A percentile compares a stretch with the other conserved stretches of the same genome.
These are phyloP conservation scores for Pseudogymnoascus sp. DNA, from an alignment of 2,329 filamentous ascomycete genomes.

Conservation along the genomic window DNA sequence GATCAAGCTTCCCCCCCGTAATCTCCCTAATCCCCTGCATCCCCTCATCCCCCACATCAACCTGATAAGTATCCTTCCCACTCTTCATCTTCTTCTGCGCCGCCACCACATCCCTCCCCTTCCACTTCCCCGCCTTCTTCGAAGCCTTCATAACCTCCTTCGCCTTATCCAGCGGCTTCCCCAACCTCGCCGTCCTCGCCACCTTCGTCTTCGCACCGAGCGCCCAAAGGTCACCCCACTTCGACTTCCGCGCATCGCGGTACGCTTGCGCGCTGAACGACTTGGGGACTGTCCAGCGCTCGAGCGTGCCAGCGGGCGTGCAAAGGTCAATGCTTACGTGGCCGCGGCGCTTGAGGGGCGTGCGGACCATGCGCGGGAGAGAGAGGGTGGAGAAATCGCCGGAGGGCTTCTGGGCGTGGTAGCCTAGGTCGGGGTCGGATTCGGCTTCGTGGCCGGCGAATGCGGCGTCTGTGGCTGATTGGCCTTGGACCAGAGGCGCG, in stretches of 20 bases:
- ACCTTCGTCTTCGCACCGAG: constrained; percentile 83
- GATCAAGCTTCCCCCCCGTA: constrained; percentile 14
- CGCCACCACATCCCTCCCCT: constrained; percentile 34
- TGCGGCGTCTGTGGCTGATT: constrained; percentile 52
- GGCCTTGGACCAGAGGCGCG: constrained; percentile 38
- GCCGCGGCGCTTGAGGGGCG: constrained; percentile 76
- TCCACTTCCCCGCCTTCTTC: constrained; percentile 33
- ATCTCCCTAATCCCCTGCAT: constrained; percentile 22
- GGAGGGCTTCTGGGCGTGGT: constrained; percentile 6
- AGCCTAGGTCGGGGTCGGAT: constrained; percentile 21
- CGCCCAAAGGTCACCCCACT: constrained; percentile 93
- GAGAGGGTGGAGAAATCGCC: constrained; percentile 36
- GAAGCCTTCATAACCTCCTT: constrained; percentile 28
- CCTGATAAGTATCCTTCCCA: constrained; percentile 32
- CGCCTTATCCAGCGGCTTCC: constrained; percentile 28
- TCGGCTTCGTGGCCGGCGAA: constrained; percentile 62
- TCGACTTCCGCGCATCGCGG: constrained; percentile 81
- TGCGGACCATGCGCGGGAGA: constrained; percentile 69
- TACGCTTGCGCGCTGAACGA: constrained; percentile 76
- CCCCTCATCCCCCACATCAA: constrained; percentile 27
- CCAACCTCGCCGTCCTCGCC: constrained; percentile 50
- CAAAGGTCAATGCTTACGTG: constrained; percentile 89
- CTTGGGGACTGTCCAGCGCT: constrained; percentile 87
- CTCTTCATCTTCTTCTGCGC: constrained; percentile 35
- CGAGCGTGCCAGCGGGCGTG: constrained; percentile 73